phyloP scores from a whole-genome alignment of 805 yeast species.

The Pichia eremophila region DNA sequence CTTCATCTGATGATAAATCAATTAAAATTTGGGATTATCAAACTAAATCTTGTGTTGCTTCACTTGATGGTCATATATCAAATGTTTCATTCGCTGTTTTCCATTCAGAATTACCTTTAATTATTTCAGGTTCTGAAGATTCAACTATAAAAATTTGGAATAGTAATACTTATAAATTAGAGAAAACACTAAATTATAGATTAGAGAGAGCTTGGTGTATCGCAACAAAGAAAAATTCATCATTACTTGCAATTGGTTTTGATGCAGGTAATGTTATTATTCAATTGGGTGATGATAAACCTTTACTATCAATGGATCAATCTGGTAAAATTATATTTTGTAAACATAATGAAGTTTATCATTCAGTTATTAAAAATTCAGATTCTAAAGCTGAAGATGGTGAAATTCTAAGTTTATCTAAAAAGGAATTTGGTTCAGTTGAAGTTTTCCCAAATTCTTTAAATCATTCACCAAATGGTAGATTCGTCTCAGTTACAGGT shows the following conservation, averaged over 20 bases:
- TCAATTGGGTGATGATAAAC: constrained; percentile 89
- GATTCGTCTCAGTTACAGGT: constrained; percentile 94
- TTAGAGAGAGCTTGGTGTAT: constrained; percentile 97
- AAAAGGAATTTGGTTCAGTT: constrained; percentile 88
- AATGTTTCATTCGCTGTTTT: constrained; percentile 95
- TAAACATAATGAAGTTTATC: constrained; percentile 81
- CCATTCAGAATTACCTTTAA: constrained; percentile 95
- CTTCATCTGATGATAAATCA: constrained; percentile 85
- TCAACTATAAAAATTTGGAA: constrained; percentile 93
- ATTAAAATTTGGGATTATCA: constrained; percentile 95
- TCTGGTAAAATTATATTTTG: constrained; percentile 89
- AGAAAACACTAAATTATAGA: constrained; percentile 82
- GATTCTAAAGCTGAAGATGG: constrained; percentile 67
- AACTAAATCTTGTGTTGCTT: constrained; percentile 90
- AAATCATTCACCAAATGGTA: constrained; percentile 92
- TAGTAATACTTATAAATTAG: constrained; percentile 85
- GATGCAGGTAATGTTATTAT: constrained; percentile 90
- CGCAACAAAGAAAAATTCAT: constrained; percentile 61
- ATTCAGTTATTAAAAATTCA: constrained; percentile 61
- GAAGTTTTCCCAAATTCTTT: constrained; percentile 87
- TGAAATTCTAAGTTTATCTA: constrained; percentile 63
- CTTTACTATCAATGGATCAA: constrained; percentile 86
- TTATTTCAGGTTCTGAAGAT: constrained; percentile 95
- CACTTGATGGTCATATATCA: constrained; percentile 85
- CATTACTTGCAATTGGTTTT: constrained; percentile 82